Evolutionary conservation across 352 stramenopile genomes (phyloP).

Genomic region (Phytophthora palmivora): DNA sequence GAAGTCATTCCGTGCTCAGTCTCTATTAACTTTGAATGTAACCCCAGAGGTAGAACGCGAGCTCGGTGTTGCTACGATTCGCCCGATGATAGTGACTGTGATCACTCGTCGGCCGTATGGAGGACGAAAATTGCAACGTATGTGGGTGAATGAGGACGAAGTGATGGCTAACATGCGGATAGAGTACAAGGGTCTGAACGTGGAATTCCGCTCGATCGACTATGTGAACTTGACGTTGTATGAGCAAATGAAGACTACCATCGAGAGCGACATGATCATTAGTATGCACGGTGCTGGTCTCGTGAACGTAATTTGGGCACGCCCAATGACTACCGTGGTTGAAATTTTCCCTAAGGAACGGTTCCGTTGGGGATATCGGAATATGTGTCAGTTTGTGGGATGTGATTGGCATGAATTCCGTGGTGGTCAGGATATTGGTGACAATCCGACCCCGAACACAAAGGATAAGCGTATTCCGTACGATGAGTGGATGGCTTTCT

Average conservation of each 20-base stretch:
- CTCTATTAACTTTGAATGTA: conserved; percentile 38
- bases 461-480: conserved; percentile 63
- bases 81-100: conserved; percentile 55
- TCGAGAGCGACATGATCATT: conserved; percentile 80
- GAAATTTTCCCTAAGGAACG: conserved; percentile 76
- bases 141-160: conserved; percentile 76
- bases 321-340: conserved; percentile 58
- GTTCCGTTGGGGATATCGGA: conserved; percentile 75
- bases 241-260: conserved; percentile 71
- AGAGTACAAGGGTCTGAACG: conserved; percentile 48
- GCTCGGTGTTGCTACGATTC: conserved; percentile 18
- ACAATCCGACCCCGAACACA: conserved; percentile 40
- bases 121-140: conserved; percentile 57
- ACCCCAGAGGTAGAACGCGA: conserved; percentile 40
- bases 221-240: conserved; percentile 64
- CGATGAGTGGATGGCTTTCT: conserved; percentile 64
- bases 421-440: conserved; percentile 47
- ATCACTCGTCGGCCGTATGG: conserved; percentile 62
- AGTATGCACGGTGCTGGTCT: conserved; percentile 86
- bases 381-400: conserved; percentile 77
- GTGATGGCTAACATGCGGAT: conserved; percentile 51
- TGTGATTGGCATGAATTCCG: conserved; percentile 73
- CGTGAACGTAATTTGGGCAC: conserved; percentile 78
- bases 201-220: conserved; percentile 63
- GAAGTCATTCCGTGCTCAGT: conserved; percentile 52